Percentiles rank a stretch among this genome's conserved stretches.
Conservation (phyloP, 257 asterid genomes). For the Knoxia roxburghii region DNA sequence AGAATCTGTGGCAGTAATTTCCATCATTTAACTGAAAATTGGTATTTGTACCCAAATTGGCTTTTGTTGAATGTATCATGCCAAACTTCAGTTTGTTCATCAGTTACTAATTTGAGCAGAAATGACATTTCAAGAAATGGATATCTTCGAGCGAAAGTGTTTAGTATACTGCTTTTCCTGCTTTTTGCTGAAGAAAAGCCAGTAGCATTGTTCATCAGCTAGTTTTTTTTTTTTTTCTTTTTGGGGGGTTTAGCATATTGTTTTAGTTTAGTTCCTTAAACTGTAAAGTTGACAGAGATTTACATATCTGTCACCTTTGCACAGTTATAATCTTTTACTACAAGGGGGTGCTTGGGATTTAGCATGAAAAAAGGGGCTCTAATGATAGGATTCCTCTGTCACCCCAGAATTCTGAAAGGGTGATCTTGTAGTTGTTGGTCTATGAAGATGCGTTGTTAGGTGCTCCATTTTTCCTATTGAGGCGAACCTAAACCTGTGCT, state of each 20-base stretch:
- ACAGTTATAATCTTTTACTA: neutral
- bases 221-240: neutral
- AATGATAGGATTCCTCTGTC: too few species aligned
- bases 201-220: neutral
- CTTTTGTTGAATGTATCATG: neutral
- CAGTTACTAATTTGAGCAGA: neutral
- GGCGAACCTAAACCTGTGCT: too few species aligned
- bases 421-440: too few species aligned
- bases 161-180: neutral
- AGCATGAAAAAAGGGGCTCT: too few species aligned
- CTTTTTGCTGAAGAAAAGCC: conserved; percentile 1
- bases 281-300: neutral
- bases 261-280: neutral
- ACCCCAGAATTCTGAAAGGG: too few species aligned
- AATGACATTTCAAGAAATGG: neutral
- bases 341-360: neutral
- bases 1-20: neutral
- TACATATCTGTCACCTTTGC: neutral
- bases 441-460: too few species aligned
- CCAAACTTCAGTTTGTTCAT: neutral
- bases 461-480: too few species aligned
- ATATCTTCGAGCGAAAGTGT: neutral
- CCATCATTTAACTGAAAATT: neutral
- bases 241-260: neutral
- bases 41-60: neutral